A percentile compares a stretch with the other conserved stretches of the same genome.
These are phyloP conservation scores for Tuber indicum DNA, from an alignment of 495 filamentous ascomycete species.

Conservation along the genomic window DNA sequence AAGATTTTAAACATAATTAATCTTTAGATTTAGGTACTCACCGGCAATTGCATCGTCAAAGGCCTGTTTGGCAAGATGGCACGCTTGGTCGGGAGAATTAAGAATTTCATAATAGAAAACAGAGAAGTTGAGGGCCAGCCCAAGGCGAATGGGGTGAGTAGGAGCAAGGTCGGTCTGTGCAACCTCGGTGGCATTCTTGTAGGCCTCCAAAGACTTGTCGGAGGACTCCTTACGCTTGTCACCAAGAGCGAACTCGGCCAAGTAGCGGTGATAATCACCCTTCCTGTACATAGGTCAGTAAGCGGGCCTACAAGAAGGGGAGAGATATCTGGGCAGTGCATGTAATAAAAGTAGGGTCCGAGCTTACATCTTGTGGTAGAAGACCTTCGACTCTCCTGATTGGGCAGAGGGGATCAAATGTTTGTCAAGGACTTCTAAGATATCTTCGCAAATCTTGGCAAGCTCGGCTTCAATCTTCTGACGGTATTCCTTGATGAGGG, in stretches of 20 bases:
- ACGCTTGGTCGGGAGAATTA: slow-evolving; percentile 97
- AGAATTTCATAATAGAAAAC: slow-evolving; percentile 99
- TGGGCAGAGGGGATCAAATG: slow-evolving; percentile 95
- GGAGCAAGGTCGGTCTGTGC: slow-evolving; percentile 96
- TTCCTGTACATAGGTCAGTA: slow-evolving; percentile 61
- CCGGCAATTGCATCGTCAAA: slow-evolving; percentile 99
- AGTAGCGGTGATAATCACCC: slow-evolving; percentile 99
- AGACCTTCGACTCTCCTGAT: slow-evolving; percentile 97
- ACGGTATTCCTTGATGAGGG: slow-evolving; percentile 97
- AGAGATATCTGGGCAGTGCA: not conserved
- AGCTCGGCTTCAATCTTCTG: slow-evolving; percentile 99
- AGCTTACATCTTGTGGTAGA: slow-evolving; percentile 98
- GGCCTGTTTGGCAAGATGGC: slow-evolving; percentile 98
- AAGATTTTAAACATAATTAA: not conserved
- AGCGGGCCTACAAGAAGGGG: not conserved
- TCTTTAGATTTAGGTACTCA: slow-evolving; percentile 46
- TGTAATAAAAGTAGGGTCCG: not conserved
- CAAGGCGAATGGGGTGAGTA: slow-evolving; percentile 97
- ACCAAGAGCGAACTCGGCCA: slow-evolving; percentile 95
- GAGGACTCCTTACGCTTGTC: slow-evolving; percentile 97
- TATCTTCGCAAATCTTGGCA: slow-evolving; percentile 98
- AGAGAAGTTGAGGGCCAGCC: slow-evolving; percentile 98
- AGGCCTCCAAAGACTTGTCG: slow-evolving; percentile 93
- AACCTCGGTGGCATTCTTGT: slow-evolving; percentile 97
- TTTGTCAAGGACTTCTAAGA: slow-evolving; percentile 91